These are phyloP conservation scores for Ophiocordyceps camponoti-rufipedis DNA, from an alignment of 2,329 filamentous ascomycete species.

Conservation along the genomic window DNA sequence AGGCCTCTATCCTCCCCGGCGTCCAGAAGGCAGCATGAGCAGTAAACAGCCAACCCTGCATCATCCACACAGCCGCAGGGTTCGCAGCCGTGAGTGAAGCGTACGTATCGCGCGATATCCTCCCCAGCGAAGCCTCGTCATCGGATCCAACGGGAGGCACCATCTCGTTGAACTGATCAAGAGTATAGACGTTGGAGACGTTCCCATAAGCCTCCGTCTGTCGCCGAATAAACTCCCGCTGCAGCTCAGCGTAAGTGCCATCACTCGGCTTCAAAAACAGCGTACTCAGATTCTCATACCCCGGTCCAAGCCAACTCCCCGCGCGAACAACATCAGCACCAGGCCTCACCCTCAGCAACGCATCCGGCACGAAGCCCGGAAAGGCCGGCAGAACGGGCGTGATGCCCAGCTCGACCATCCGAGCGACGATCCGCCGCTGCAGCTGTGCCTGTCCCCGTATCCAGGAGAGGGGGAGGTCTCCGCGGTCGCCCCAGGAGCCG, in stretches of 20 bases:
- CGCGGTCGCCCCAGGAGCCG: conserved; percentile 24
- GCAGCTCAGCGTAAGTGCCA: conserved; percentile 20
- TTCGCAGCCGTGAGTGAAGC: conserved; percentile 27
- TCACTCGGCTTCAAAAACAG: conserved; percentile 29
- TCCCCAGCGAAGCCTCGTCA: conserved; percentile 14
- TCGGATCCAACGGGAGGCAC: conserved; percentile 24
- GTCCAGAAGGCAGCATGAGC: conserved; percentile 24
- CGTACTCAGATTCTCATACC: conserved; percentile 20
- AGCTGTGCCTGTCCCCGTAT: conserved; percentile 27
- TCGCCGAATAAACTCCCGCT: conserved; percentile 25
- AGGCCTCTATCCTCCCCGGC: conserved; percentile 25
- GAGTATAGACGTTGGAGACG: conserved; percentile 27
- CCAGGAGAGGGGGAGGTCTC: conserved; percentile 22
- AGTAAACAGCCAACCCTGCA: conserved; percentile 33
- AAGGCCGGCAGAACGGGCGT: conserved; percentile 31
- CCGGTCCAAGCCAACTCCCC: conserved; percentile 18
- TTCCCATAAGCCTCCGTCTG: conserved; percentile 27
- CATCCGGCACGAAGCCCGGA: conserved; percentile 27
- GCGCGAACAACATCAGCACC: conserved; percentile 23
- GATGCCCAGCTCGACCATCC: conserved; percentile 34
- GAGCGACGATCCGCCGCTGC: conserved; percentile 26
- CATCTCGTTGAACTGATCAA: conserved; percentile 36
- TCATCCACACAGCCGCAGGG: conserved; percentile 28
- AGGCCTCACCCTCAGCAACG: conserved; percentile 20
- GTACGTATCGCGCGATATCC: conserved; percentile 18